Evolutionary conservation across 2,329 filamentous ascomycete genomes (phyloP), one percentile per base, ranked within the genome.

Genomic region (Colletotrichum incanum): DNA sequence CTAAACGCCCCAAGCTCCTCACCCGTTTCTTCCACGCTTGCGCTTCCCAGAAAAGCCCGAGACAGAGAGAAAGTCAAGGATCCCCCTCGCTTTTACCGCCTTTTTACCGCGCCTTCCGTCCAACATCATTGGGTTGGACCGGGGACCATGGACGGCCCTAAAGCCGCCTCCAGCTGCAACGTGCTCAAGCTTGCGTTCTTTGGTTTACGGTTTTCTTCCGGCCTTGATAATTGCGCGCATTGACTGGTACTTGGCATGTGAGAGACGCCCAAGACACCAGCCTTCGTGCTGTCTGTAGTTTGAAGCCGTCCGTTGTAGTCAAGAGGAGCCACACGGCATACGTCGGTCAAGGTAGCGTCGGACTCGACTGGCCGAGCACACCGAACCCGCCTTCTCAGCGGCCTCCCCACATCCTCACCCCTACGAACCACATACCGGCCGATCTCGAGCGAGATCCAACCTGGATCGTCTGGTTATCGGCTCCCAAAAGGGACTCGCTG

Each of bases 1-100:
- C 37, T 6, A 64, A 31, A 71, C 65, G 69, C 58, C 65, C 65
- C 69, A 71, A 71, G 65, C 66, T 69, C 54, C 69, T 69, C 69
- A 69, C 59, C 58, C 58, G 58, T 41, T 61, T 52, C 43, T 26
- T 28, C 31, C 14, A 26, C 31, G 20, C 31, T 54, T 39, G 28
- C 41, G 34, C 34, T 63, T n/a, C 23, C 56, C 11, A 28, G 6
- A 67, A 47, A 49, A 52, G 34, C 65, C 69, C 65, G 59, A 69
- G 70, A 64, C 60, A 62, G 31, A 39, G 12, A 50, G 28, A 31
- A 37, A 62, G 37, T 39, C 67, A 58, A 37, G 62, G 34, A 58
- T 52, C 28, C 49, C 37, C 43, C 54, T 61, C 39, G 23, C 61
- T 28, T 73, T 73, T 73, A 73, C 71, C 71, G 71, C 71, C 71